phyloP scores from a whole-genome alignment of 2,329 filamentous ascomycete species.

The Allantophomopsis cytisporea region DNA sequence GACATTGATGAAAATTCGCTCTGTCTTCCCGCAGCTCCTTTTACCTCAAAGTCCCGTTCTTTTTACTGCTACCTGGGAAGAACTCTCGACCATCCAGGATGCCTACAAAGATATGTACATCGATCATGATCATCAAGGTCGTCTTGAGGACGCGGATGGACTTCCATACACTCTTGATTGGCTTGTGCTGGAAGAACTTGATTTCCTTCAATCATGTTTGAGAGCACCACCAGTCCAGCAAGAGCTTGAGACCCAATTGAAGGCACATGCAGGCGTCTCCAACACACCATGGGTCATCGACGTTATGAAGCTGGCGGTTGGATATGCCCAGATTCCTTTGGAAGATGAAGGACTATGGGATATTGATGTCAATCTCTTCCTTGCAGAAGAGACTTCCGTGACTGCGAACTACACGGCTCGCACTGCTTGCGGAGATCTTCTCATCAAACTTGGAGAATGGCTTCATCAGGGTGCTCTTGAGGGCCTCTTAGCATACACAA shows the following conservation, averaged over 20 bases:
- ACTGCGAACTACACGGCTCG: conserved; percentile 93
- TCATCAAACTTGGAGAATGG: conserved; percentile 91
- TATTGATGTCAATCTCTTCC: conserved; percentile 87
- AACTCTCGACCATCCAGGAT: conserved; percentile 59
- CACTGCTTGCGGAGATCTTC: conserved; percentile 80
- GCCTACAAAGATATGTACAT: conserved; percentile 79
- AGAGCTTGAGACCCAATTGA: conserved; percentile 71
- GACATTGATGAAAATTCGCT: conserved; percentile 79
- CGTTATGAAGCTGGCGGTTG: conserved; percentile 72
- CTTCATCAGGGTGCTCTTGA: conserved; percentile 63
- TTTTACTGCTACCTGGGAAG: conserved; percentile 82
- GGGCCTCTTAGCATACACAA: conserved; percentile 65
- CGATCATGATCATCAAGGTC: conserved; percentile 69
- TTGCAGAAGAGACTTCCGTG: conserved; percentile 88
- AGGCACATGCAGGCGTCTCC: conserved; percentile 41
- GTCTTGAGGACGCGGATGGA: conserved; percentile 78
- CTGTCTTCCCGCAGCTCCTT: conserved; percentile 69
- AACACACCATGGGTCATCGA: conserved; percentile 73
- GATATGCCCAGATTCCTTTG: conserved; percentile 77
- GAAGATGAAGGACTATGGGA: conserved; percentile 96
- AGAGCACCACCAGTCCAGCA: conserved; percentile 78
- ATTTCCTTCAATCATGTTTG: conserved; percentile 86
- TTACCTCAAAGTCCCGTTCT: conserved; percentile 70
- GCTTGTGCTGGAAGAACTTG: conserved; percentile 82
- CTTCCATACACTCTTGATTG: conserved; percentile 94